Conservation (phyloP, 495 filamentous ascomycete species). For the Neurospora sp. region DNA sequence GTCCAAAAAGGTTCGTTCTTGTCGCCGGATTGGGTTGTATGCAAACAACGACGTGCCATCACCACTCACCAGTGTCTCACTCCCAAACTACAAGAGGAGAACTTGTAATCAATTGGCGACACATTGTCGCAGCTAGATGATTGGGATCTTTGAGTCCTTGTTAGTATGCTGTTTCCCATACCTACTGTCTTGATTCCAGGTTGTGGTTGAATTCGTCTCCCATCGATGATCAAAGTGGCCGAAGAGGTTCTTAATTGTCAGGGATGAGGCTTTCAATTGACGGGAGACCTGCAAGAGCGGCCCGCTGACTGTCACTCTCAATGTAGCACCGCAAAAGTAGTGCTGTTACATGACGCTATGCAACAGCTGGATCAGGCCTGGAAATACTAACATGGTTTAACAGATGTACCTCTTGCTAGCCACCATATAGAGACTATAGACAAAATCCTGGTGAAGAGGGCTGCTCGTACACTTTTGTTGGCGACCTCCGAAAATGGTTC, state of each 20-base stretch:
- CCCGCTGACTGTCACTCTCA: background rate
- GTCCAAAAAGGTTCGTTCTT: background rate
- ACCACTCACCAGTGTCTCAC: background rate
- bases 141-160: background rate
- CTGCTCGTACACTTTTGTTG: background rate
- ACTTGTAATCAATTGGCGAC: background rate
- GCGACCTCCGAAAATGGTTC: background rate
- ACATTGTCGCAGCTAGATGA: background rate
- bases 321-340: background rate
- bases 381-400: background rate
- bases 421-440: background rate
- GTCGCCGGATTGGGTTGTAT: background rate
- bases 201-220: background rate
- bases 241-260: background rate
- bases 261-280: background rate
- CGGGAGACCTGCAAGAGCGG: background rate
- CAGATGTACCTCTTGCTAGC: background rate
- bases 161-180: background rate
- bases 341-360: background rate
- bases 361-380: background rate
- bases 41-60: background rate
- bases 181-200: background rate
- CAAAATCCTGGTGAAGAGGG: background rate
- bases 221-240: background rate
- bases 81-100: background rate